These are phyloP conservation scores for Boletus rex-veris DNA, from an alignment of 768 basidiomycete genomes.

Conservation along the genomic window DNA sequence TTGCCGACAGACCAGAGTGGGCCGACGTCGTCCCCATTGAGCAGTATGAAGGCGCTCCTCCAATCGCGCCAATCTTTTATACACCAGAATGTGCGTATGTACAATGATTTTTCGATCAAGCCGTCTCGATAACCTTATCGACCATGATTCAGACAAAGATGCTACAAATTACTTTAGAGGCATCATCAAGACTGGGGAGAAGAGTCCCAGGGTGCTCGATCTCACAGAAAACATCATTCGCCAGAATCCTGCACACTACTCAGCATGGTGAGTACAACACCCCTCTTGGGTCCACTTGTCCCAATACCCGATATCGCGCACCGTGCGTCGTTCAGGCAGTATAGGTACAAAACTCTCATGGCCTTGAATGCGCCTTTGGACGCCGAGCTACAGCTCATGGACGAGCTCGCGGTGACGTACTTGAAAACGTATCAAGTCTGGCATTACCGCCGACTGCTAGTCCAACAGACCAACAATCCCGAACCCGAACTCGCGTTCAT, in stretches of 20 bases:
- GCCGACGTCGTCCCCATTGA: slow-evolving; percentile 71
- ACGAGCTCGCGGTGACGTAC: slow-evolving; percentile 76
- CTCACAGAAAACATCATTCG: slow-evolving; percentile 88
- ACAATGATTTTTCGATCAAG: background rate
- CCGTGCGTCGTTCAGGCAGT: slow-evolving; percentile 63
- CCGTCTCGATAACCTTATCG: slow-evolving; percentile 5
- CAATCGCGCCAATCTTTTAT: slow-evolving; percentile 92
- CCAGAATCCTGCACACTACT: slow-evolving; percentile 94
- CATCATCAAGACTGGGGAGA: slow-evolving; percentile 72
- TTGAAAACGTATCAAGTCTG: slow-evolving; percentile 98
- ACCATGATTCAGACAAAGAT: slow-evolving; percentile 67
- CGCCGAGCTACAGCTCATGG: slow-evolving; percentile 81
- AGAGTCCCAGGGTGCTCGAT: slow-evolving; percentile 74
- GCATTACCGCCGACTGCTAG: slow-evolving; percentile 83
- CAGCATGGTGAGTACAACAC: slow-evolving; percentile 71
- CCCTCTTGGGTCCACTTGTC: background rate
- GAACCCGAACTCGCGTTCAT: slow-evolving; percentile 78
- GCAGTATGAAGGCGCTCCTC: slow-evolving; percentile 75
- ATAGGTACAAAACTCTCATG: slow-evolving; percentile 84
- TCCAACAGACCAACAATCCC: slow-evolving; percentile 52
- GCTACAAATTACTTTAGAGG: slow-evolving; percentile 92
- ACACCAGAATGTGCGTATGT: slow-evolving; percentile 71
- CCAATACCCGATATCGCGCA: background rate
- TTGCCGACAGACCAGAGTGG: slow-evolving; percentile 71
- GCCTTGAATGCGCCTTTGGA: slow-evolving; percentile 63